Evolutionary conservation across 768 basidiomycete species (phyloP), one percentile per base, ranked within the genome.

Genomic region (Pisolithus tinctorius): DNA sequence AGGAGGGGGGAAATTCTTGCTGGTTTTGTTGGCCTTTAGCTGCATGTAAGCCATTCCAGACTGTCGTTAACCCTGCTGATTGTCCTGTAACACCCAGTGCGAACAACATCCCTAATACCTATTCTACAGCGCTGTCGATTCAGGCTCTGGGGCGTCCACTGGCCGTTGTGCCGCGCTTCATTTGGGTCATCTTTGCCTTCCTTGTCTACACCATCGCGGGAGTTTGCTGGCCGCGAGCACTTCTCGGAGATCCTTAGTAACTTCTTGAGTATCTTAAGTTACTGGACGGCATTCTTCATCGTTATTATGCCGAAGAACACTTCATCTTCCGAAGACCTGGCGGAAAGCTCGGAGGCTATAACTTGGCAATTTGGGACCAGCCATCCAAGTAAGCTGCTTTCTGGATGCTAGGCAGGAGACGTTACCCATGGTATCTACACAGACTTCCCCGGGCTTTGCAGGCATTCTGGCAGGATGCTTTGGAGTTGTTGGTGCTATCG

Each of bases 261-360:
- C 54, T 71, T 77, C 53, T 57, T 76, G 44, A 57, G 68, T 4
- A 69, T 78, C 30, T 53, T 76, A 17, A 65, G 69, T 29, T 76
- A 78, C 62, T 77, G 76, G 76, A 67, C 62, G 0, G 70, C 74
- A 0, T 74, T 78, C 57, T 75, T 77, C 51, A 60, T 77, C 41
- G 66, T 78, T 36, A 70, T 78, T 42, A 62, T 76, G 60, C 63
- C 0, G 75, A 75, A 38, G 76, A 78, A 55, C 76, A 78, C 50
- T 72, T 68, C 55, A 58, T 77, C n/a, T 77, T 76, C 55, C 63
- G 79, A 49, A 55, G 71, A 6, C 60, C 57, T 41, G 61, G 65
- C 0, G 73, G 76, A 10, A 58, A 58, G 2, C 58, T 79, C 7
- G 75, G 73, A 2, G 79, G 79, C n/a, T 81, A 80, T 53, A 74